Conservation (phyloP, 176 grass and related monocot genomes). For the Paspalum vaginatum region DNA sequence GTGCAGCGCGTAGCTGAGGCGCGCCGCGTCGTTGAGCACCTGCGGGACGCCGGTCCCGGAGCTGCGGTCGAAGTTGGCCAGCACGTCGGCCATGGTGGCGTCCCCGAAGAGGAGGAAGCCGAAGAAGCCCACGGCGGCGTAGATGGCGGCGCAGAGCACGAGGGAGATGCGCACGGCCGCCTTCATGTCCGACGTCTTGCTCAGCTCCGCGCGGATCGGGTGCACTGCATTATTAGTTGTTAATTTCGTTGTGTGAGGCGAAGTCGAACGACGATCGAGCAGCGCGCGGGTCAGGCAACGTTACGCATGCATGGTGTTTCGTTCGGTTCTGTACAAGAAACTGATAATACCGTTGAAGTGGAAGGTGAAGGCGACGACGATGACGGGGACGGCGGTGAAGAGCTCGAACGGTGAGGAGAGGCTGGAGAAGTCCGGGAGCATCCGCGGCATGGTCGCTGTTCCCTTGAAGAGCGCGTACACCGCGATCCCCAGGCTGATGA, state of each 20-base stretch:
- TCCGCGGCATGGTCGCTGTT: conserved; percentile 58
- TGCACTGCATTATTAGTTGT: conserved; percentile 55
- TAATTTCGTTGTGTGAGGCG: background rate
- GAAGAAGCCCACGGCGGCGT: conserved; percentile 79
- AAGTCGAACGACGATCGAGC: background rate
- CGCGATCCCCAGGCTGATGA: conserved; percentile 75
- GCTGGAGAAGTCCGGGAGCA: conserved; percentile 71
- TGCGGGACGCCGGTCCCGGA: conserved; percentile 56
- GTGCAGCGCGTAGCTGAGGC: conserved; percentile 91
- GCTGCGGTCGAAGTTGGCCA: conserved; percentile 86
- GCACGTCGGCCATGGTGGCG: conserved; percentile 82
- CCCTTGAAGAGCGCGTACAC: conserved; percentile 75
- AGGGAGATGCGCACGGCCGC: conserved; percentile 74
- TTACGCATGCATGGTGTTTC: background rate
- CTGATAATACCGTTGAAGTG: conserved; percentile 85
- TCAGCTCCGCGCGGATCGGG: conserved; percentile 79
- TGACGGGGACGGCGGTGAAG: conserved; percentile 84
- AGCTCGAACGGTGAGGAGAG: conserved; percentile 82
- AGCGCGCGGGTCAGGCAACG: background rate
- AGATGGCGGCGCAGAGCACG: conserved; percentile 72
- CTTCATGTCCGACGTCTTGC: conserved; percentile 78
- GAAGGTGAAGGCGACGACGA: conserved; percentile 95
- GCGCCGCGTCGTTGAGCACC: conserved; percentile 72
- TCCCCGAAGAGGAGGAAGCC: conserved; percentile 93
- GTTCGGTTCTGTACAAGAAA: background rate